These are phyloP conservation scores for Carallia brachiata DNA, from an alignment of 345 rosid species.

Conservation along the genomic window DNA sequence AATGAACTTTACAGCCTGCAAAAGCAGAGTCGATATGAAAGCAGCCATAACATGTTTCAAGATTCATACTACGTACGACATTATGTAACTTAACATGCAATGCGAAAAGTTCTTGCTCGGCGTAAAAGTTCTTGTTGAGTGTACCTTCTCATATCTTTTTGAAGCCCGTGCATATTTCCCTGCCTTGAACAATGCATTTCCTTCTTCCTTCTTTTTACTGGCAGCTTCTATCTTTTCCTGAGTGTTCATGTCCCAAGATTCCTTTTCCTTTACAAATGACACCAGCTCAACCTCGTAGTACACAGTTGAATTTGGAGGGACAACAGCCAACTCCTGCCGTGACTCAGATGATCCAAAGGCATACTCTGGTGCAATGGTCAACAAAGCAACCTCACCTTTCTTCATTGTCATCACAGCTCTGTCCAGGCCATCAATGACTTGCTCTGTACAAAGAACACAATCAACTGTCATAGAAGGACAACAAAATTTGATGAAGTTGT, in stretches of 20 bases:
- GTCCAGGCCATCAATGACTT: slow-evolving; percentile 92
- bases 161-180: slow-evolving; percentile 78
- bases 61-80: neutral
- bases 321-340: slow-evolving; percentile 67
- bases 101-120: neutral
- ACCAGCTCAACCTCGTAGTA: slow-evolving; percentile 74
- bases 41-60: neutral
- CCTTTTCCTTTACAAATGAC: slow-evolving; percentile 82
- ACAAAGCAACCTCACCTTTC: slow-evolving; percentile 79
- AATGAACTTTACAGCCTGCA: slow-evolving; percentile 75
- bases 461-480: neutral
- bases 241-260: slow-evolving; percentile 97
- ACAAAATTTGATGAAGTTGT: neutral
- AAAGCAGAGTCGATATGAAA: neutral
- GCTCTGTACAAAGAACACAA: slow-evolving; percentile 41
- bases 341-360: slow-evolving; percentile 77
- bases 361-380: slow-evolving; percentile 77
- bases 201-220: slow-evolving; percentile 88
- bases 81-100: no score
- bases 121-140: slow-evolving; percentile 4
- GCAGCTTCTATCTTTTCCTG: slow-evolving; percentile 87
- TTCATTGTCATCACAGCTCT: slow-evolving; percentile 79
- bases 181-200: slow-evolving; percentile 72
- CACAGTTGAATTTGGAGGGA: slow-evolving; percentile 73
- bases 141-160: slow-evolving; percentile 89